Evolutionary conservation across 1,284 basidiomycete genomes (phyloP).

Genomic region (Bjerkandera adusta): DNA sequence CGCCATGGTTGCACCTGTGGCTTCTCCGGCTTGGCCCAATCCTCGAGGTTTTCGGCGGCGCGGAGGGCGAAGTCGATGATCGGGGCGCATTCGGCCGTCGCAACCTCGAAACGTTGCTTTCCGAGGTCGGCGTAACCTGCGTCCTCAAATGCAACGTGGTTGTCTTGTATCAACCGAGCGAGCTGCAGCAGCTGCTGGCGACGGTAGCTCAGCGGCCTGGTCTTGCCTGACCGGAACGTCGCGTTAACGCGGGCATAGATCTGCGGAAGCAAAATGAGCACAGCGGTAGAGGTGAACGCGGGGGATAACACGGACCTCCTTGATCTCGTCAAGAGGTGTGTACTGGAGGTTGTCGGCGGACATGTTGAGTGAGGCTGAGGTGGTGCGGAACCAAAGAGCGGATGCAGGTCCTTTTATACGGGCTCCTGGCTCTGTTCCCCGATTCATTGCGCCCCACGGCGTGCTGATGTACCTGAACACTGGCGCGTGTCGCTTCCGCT

Average conservation of each 20-base stretch:
- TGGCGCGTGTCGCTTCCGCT: too few relatives aligned
- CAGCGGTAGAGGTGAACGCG: background rate
- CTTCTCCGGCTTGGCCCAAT: slow-evolving; percentile 52
- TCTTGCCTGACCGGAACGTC: slow-evolving; percentile 51
- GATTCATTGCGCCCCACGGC: too few relatives aligned
- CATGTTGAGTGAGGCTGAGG: slow-evolving; percentile 7
- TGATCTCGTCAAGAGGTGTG: slow-evolving; percentile 11
- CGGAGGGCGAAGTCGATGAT: slow-evolving; percentile 44
- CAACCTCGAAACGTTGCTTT: slow-evolving; percentile 44
- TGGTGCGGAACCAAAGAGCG: too few relatives aligned
- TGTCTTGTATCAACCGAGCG: slow-evolving; percentile 60
- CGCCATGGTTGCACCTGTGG: slow-evolving; percentile 35
- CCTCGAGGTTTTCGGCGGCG: slow-evolving; percentile 46
- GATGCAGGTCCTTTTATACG: too few relatives aligned
- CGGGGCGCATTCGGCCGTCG: slow-evolving; percentile 36
- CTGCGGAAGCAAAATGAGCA: slow-evolving; percentile 24
- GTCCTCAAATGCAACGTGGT: slow-evolving; percentile 45
- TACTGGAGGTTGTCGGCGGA: slow-evolving; percentile 10
- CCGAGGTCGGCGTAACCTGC: slow-evolving; percentile 54
- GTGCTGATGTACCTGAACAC: too few relatives aligned
- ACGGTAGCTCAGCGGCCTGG: slow-evolving; percentile 52
- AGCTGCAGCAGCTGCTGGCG: slow-evolving; percentile 64
- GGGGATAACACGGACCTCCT: slow-evolving; percentile 1
- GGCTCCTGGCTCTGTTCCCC: too few relatives aligned
- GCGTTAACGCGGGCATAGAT: slow-evolving; percentile 42